Percentiles rank a stretch among this genome's conserved stretches.
These are phyloP conservation scores for Betula pendula DNA, from an alignment of 306 rosid species.

Conservation along the genomic window DNA sequence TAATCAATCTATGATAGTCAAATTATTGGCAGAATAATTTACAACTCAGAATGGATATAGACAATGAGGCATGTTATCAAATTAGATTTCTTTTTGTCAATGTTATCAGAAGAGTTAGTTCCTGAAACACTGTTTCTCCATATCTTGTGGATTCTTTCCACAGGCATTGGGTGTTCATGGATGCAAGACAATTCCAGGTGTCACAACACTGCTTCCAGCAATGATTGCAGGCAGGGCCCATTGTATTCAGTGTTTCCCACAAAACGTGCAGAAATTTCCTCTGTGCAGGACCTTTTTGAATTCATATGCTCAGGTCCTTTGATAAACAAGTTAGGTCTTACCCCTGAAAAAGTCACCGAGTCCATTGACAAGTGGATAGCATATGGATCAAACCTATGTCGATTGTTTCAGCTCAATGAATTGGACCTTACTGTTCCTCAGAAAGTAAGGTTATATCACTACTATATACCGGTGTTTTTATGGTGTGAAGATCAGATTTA, in stretches of 20 bases:
- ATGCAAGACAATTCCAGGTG: conserved; percentile 43
- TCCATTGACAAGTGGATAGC: conserved; percentile 79
- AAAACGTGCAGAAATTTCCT: conserved; percentile 67
- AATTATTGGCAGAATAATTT: not conserved
- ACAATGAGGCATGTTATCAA: not conserved
- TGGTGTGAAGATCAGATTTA: conserved; percentile 85
- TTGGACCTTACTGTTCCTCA: conserved; percentile 64
- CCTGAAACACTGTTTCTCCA: not conserved
- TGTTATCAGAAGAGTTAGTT: not conserved
- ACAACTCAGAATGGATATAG: not conserved
- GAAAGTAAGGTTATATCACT: conserved; percentile 88
- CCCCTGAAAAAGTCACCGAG: conserved; percentile 56
- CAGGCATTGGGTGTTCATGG: conserved; percentile 79
- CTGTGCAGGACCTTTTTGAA: conserved; percentile 67
- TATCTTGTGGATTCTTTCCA: conserved; percentile 22
- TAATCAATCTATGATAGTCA: not conserved
- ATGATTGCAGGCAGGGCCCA: conserved; percentile 37
- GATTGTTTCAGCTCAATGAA: conserved; percentile 74
- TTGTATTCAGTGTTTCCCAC: conserved; percentile 51
- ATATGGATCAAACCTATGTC: conserved; percentile 62
- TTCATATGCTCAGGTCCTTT: conserved; percentile 89
- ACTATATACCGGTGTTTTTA: conserved; percentile 81
- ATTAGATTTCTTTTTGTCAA: not conserved
- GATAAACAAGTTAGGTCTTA: conserved; percentile 60
- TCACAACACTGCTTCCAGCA: conserved; percentile 22